Conservation (phyloP, 306 rosid genomes). For the Geum urbanum region DNA sequence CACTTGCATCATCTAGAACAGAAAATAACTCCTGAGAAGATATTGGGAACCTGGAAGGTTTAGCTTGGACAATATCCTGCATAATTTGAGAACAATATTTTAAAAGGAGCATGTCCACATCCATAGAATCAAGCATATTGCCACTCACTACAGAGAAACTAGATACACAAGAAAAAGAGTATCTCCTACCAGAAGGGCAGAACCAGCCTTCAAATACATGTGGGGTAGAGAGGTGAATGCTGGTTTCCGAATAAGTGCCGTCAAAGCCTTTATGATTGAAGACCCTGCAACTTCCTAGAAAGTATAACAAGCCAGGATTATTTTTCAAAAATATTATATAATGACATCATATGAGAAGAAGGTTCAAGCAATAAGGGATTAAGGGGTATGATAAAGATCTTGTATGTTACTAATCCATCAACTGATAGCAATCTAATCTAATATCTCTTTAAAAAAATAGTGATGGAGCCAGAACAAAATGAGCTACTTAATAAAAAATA, state of each 20-base stretch:
- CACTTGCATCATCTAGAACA: conserved; percentile 82
- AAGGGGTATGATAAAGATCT: neutral
- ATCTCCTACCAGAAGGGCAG: conserved; percentile 68
- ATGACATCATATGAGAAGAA: neutral
- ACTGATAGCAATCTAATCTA: neutral
- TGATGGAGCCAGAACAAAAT: neutral
- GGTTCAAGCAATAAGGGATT: neutral
- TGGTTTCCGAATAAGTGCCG: conserved; percentile 44
- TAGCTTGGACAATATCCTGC: conserved; percentile 75
- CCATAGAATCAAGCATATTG: conserved; percentile 11
- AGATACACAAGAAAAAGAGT: conserved; percentile 14
- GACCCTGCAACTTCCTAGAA: conserved; percentile 70
- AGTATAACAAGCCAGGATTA: conserved; percentile 28
- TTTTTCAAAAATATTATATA: neutral
- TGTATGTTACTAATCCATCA: neutral
- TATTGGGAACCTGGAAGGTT: conserved; percentile 52
- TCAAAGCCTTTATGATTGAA: conserved; percentile 54
- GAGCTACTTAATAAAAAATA: neutral
- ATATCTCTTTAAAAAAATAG: neutral
- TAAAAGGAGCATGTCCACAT: neutral
- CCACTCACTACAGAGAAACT: conserved; percentile 10
- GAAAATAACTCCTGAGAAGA: conserved; percentile 61
- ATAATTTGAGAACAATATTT: conserved; percentile 17
- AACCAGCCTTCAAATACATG: conserved; percentile 78
- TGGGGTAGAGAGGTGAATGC: conserved; percentile 53